phyloP scores from a whole-genome alignment of 2,329 filamentous ascomycete species.

The Clarireedia hainanense region DNA sequence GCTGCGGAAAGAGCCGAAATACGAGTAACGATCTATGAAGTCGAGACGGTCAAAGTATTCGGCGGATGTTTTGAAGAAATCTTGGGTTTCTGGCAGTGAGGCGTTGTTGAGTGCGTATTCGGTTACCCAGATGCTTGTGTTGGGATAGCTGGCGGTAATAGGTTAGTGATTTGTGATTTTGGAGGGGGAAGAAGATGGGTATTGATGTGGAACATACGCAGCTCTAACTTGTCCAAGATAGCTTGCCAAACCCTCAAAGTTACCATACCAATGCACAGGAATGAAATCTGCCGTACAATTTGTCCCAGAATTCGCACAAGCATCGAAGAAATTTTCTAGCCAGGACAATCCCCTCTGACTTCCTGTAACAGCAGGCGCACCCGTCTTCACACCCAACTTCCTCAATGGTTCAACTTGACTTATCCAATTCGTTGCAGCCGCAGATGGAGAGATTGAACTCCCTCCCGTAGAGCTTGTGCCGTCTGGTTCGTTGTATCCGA shows the following conservation, averaged over 20 bases:
- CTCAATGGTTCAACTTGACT: conserved; percentile 62
- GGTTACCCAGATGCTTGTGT: conserved; percentile 65
- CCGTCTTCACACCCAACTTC: conserved; percentile 55
- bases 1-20: conserved; percentile 54
- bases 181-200: no score
- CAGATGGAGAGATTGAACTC: conserved; percentile 48
- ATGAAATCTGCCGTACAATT: conserved; percentile 58
- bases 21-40: conserved; percentile 53
- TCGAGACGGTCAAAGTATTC: conserved; percentile 59
- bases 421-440: conserved; percentile 63
- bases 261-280: conserved; percentile 61
- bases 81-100: conserved; percentile 48
- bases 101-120: conserved; percentile 60
- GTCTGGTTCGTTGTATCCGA: conserved; percentile 79
- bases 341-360: conserved; percentile 52
- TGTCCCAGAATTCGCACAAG: conserved; percentile 44
- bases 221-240: conserved; percentile 29
- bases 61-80: conserved; percentile 59
- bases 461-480: conserved; percentile 41
- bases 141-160: conserved; percentile 42
- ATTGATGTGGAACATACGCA: conserved; percentile 18
- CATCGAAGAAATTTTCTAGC: conserved; percentile 57
- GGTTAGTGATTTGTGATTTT: neutral
- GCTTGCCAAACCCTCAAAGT: conserved; percentile 34
- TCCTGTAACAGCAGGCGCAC: conserved; percentile 64